phyloP scores from a whole-genome alignment of 2,329 filamentous ascomycete species.

The Ophiosphaerella narmari region DNA sequence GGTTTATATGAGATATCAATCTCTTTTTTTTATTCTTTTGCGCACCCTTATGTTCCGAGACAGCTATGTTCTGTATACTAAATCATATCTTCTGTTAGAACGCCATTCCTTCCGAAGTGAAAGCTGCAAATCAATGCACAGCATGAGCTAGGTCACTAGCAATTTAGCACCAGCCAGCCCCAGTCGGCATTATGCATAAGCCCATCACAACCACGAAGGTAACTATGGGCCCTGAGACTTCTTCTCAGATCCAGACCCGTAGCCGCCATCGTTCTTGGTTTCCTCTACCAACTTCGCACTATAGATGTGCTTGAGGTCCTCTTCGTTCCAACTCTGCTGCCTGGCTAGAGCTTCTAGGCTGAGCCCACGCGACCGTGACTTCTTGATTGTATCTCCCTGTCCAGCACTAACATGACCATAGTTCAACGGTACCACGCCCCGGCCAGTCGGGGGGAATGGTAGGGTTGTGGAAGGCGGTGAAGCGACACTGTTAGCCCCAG shows the following conservation, averaged over 20 bases:
- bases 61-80: too few species aligned
- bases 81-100: too few species aligned
- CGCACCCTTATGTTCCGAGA: too few species aligned
- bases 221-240: slow-evolving; percentile 2
- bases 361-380: slow-evolving; percentile 33
- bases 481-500: slow-evolving; percentile 11
- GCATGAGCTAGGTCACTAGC: too few species aligned
- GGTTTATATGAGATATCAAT: too few species aligned
- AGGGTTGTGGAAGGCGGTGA: slow-evolving; percentile 19
- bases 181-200: not conserved
- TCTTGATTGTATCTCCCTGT: slow-evolving; percentile 35
- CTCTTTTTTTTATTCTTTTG: too few species aligned
- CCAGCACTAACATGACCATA: slow-evolving; percentile 27
- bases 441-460: slow-evolving; percentile 33
- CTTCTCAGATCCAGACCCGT: slow-evolving; percentile 24
- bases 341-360: slow-evolving; percentile 36
- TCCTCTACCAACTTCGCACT: slow-evolving; percentile 30
- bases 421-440: slow-evolving; percentile 41
- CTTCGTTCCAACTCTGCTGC: slow-evolving; percentile 41
- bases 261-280: slow-evolving; percentile 30
- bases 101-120: too few species aligned
- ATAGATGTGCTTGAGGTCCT: slow-evolving; percentile 41
- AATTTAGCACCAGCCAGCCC: too few species aligned
- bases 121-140: too few species aligned
- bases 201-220: not conserved